phyloP scores from a whole-genome alignment of 768 basidiomycete species.

The Boletus insuetus region DNA sequence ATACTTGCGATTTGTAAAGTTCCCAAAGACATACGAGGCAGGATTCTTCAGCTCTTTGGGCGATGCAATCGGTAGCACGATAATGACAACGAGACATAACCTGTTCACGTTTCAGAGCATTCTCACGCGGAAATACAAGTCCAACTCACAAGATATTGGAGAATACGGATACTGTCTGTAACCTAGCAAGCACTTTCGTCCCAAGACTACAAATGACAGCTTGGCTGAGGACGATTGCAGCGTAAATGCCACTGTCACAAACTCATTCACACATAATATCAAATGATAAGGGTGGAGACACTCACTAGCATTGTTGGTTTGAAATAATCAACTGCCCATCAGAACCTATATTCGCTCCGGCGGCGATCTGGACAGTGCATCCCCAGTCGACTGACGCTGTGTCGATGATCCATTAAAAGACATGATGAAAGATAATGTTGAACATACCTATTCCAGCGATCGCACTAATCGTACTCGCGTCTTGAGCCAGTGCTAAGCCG shows the following conservation, averaged over 20 bases:
- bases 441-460: neutral
- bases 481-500: too few relatives aligned
- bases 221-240: constrained; percentile 58
- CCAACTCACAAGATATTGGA: too few relatives aligned
- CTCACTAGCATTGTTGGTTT: constrained; percentile 24
- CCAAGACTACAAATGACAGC: constrained; percentile 65
- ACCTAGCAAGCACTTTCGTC: constrained; percentile 33
- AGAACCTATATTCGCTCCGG: constrained; percentile 54
- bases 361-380: constrained; percentile 60
- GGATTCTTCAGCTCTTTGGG: constrained; percentile 58
- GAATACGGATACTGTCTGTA: too few relatives aligned
- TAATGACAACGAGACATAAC: constrained; percentile 37
- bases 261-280: neutral
- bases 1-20: constrained; percentile 54
- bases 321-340: too few relatives aligned
- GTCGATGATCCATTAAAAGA: neutral
- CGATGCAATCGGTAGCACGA: constrained; percentile 64
- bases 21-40: constrained; percentile 52
- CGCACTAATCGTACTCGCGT: neutral
- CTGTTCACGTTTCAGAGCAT: neutral
- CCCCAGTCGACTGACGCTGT: constrained; percentile 65
- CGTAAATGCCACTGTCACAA: constrained; percentile 57
- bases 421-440: too few relatives aligned
- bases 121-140: too few relatives aligned
- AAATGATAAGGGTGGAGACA: too few relatives aligned